Evolutionary conservation across 2,329 filamentous ascomycete genomes (phyloP).

Genomic region (Geosmithia putterillii): DNA sequence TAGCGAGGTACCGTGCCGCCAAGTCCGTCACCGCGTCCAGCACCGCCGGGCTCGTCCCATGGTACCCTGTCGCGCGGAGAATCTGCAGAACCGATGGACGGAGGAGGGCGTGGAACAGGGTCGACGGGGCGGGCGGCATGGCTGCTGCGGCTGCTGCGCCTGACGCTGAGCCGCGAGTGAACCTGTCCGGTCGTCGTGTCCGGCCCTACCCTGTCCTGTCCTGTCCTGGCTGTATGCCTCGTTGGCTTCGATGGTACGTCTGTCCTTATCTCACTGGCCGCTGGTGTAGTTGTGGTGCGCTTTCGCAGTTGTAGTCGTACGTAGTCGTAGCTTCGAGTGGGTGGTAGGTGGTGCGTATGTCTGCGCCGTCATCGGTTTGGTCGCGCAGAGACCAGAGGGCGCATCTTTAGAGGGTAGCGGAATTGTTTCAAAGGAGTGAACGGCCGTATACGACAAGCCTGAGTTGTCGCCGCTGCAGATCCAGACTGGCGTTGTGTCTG

Average conservation of each 20-base stretch:
- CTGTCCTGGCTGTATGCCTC: background rate
- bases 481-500: no score
- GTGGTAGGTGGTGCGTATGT: no score
- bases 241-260: background rate
- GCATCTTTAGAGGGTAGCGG: no score
- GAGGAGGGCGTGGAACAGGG: conserved; percentile 62
- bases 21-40: conserved; percentile 83
- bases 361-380: no score
- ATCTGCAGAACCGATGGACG: conserved; percentile 84
- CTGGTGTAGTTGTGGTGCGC: no score
- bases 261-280: no score
- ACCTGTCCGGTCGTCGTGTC: background rate
- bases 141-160: background rate
- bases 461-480: no score
- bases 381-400: no score
- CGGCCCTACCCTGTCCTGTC: background rate
- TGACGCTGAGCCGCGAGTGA: background rate
- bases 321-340: no score
- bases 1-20: conserved; percentile 64
- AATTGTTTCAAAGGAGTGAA: no score
- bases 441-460: no score
- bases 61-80: conserved; percentile 82
- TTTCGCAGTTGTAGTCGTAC: no score
- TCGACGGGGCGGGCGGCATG: conserved; percentile 31
- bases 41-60: conserved; percentile 67